Conservation (phyloP, 2,329 filamentous ascomycete genomes). For the Colletotrichum neosansevieriae region DNA sequence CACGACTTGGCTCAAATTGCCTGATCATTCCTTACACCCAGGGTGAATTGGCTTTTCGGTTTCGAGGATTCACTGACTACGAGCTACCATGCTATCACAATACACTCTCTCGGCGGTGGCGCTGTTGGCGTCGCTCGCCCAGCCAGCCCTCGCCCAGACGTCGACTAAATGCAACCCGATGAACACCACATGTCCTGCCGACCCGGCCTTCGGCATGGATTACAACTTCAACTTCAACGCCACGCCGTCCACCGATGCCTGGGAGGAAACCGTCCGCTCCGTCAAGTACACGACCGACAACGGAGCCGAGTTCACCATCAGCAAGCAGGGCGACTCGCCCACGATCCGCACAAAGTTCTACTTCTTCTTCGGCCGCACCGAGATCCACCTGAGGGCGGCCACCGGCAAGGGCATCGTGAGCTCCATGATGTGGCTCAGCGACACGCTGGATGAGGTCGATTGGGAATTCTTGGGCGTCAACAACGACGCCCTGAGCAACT, state of each 20-base stretch:
- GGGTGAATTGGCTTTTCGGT: too few species aligned
- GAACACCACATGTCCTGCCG: conserved; percentile 75
- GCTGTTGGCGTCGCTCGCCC: conserved; percentile 57
- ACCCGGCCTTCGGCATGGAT: conserved; percentile 76
- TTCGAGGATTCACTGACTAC: neutral
- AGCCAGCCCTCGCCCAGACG: conserved; percentile 76
- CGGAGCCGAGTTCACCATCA: conserved; percentile 81
- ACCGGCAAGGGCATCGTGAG: conserved; percentile 81
- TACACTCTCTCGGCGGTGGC: conserved; percentile 50
- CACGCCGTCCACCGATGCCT: conserved; percentile 70
- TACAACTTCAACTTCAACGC: conserved; percentile 74
- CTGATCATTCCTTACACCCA: conserved; percentile 6
- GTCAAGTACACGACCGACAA: conserved; percentile 70
- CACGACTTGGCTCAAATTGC: neutral
- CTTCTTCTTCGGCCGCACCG: conserved; percentile 86
- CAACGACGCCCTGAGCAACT: conserved; percentile 77
- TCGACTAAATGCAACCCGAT: conserved; percentile 83
- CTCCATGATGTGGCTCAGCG: conserved; percentile 84
- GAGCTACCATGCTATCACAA: conserved; percentile 44
- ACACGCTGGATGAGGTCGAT: conserved; percentile 89
- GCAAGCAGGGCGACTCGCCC: conserved; percentile 77
- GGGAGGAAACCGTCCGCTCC: conserved; percentile 76
- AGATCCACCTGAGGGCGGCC: conserved; percentile 82
- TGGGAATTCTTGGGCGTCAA: conserved; percentile 85
- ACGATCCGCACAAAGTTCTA: conserved; percentile 85